Evolutionary conservation across 2,329 filamentous ascomycete species (phyloP), one percentile per base, ranked within the genome.

Genomic region (Huntiella decipiens): DNA sequence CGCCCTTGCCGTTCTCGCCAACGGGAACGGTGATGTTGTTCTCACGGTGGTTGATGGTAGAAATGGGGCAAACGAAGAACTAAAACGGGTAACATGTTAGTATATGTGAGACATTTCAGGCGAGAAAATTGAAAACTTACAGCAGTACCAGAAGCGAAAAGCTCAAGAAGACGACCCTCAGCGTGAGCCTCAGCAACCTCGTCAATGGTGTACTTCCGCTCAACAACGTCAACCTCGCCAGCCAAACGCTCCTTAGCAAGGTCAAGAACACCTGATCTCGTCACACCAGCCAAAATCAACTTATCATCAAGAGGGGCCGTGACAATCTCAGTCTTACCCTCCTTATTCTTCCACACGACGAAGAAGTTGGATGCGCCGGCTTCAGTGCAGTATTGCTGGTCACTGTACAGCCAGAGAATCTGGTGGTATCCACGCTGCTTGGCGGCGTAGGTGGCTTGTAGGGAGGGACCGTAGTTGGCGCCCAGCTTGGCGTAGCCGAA

Each of bases 341-440:
- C 62, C 54, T 78, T 71, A 58, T 68, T 72, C 57, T 68, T 71
- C 82, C 81, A 86, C 10, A 94, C 66, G 5, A 93, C 68, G 57
- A 95, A 93, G 65, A 94, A 94, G 64, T 95, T 95, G 56, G 77
- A 83, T 10, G 85, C 87, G 4, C 87, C 87, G 2, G 87, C 87
- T 66, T 95, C 87, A 2, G 87, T 95, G 52, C 92, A 86, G 57
- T 75, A 74, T 44, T 73, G 74, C 54, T 88, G 70, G 36, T 73
- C 61, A 1, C 85, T 85, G 56, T 93, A 91, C 43, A 95, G 70
- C 87, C 87, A 95, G n/a, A 95, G 71, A 47, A 95, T 80, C 68
- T 95, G 88, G 57, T 88, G 74, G 62, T 77, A 95, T 0, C 88
- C 87, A 36, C 73, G 64, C 8, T 65, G 66, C 47, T 77, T 66